Evolutionary conservation across 1,139 yeast species (phyloP).

Genomic region (Meyerozyma elateridarum): DNA sequence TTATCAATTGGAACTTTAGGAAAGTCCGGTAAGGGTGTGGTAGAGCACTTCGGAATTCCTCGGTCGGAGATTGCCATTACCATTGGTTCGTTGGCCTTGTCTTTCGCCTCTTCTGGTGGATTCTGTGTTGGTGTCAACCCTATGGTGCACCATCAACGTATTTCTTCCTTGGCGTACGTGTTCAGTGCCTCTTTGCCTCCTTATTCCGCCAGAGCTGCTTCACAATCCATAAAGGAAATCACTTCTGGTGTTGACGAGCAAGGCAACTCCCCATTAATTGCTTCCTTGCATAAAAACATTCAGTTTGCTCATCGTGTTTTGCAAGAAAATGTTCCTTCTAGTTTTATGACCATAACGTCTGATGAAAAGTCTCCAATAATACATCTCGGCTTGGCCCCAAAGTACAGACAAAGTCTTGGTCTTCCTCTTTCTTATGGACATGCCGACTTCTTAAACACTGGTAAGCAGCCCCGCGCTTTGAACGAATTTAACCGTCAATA

Average conservation of each 20-base stretch:
- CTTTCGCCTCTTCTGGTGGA: slow-evolving; percentile 91
- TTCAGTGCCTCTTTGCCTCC: slow-evolving; percentile 96
- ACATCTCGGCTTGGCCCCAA: slow-evolving; percentile 50
- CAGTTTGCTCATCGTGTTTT: slow-evolving; percentile 18
- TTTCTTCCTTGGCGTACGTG: slow-evolving; percentile 84
- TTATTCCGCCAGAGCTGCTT: slow-evolving; percentile 72
- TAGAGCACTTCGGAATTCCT: slow-evolving; percentile 66
- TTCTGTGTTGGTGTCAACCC: slow-evolving; percentile 83
- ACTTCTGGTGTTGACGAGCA: slow-evolving; percentile 25
- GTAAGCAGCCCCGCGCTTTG: slow-evolving; percentile 30
- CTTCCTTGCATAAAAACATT: slow-evolving; percentile 23
- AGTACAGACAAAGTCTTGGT: slow-evolving; percentile 36
- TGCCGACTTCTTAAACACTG: slow-evolving; percentile 32
- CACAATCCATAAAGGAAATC: slow-evolving; percentile 50
- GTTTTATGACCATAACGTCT: slow-evolving; percentile 48
- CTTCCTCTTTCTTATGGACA: slow-evolving; percentile 49
- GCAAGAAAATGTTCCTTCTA: slow-evolving; percentile 9
- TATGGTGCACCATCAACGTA: slow-evolving; percentile 90
- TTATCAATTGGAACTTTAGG: slow-evolving; percentile 87
- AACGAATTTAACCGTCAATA: slow-evolving; percentile 26
- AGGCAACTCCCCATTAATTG: slow-evolving; percentile 30
- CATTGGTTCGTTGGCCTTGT: slow-evolving; percentile 77
- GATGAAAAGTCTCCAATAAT: slow-evolving; percentile 59
- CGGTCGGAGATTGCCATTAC: slow-evolving; percentile 74
- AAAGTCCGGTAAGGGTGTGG: slow-evolving; percentile 75